Conservation (phyloP, 2,329 filamentous ascomycete genomes). For the Penicillium sp. region DNA sequence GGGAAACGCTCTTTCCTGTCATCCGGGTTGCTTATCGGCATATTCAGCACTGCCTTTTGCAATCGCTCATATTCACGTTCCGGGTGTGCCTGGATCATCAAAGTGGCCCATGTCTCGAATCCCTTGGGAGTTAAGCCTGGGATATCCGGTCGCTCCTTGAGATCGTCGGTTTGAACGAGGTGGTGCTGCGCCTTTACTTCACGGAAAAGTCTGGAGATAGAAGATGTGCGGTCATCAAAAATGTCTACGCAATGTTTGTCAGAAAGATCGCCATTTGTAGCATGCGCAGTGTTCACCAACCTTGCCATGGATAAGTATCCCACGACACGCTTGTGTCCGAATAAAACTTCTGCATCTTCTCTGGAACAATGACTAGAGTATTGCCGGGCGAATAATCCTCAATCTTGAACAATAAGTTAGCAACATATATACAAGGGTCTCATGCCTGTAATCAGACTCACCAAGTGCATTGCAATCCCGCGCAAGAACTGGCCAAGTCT, state of each 20-base stretch:
- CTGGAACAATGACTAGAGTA: constrained; percentile 66
- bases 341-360: constrained; percentile 72
- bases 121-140: constrained; percentile 64
- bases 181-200: constrained; percentile 56
- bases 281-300: constrained; percentile 36
- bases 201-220: constrained; percentile 56
- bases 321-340: constrained; percentile 57
- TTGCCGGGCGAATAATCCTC: constrained; percentile 63
- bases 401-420: constrained; percentile 45
- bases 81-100: constrained; percentile 69
- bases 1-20: constrained; percentile 68
- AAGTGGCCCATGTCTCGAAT: constrained; percentile 66
- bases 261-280: neutral
- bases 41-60: constrained; percentile 60
- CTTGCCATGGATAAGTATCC: constrained; percentile 65
- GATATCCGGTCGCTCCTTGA: constrained; percentile 52
- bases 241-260: constrained; percentile 40
- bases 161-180: constrained; percentile 52
- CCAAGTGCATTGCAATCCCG: constrained; percentile 68
- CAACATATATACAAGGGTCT: neutral
- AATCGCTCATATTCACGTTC: constrained; percentile 68
- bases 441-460: constrained; percentile 31
- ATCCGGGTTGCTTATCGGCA: constrained; percentile 64
- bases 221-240: constrained; percentile 51
- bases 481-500: constrained; percentile 66